Evolutionary conservation across 495 filamentous ascomycete species (phyloP).

Genomic region (Aspergillus heteromorphus): DNA sequence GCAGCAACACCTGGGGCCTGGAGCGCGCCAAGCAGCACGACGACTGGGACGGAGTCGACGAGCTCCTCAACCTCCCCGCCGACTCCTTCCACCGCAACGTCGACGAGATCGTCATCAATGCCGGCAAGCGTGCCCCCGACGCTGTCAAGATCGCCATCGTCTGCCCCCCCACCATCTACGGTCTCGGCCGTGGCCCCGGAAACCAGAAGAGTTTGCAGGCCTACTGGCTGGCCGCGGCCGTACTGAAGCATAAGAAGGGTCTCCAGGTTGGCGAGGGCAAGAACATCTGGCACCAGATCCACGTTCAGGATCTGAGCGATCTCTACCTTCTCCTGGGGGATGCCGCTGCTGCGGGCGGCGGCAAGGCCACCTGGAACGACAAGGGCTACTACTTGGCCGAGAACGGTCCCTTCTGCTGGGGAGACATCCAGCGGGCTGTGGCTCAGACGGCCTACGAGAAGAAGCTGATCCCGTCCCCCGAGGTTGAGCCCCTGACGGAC

Average conservation of each 20-base stretch:
- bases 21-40: slow-evolving; percentile 51
- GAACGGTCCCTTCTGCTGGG: slow-evolving; percentile 67
- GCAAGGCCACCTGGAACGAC: slow-evolving; percentile 64
- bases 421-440: slow-evolving; percentile 56
- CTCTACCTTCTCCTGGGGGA: slow-evolving; percentile 63
- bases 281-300: slow-evolving; percentile 67
- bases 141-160: slow-evolving; percentile 65
- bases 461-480: slow-evolving; percentile 55
- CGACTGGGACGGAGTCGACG: slow-evolving; percentile 52
- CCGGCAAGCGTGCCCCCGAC: slow-evolving; percentile 33
- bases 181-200: slow-evolving; percentile 61
- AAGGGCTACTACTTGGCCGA: slow-evolving; percentile 73
- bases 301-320: slow-evolving; percentile 65
- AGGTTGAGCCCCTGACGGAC: slow-evolving; percentile 36
- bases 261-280: slow-evolving; percentile 60
- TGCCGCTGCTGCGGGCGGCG: slow-evolving; percentile 53
- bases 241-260: slow-evolving; percentile 57
- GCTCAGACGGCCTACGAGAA: slow-evolving; percentile 57
- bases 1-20: slow-evolving; percentile 47
- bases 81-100: slow-evolving; percentile 55
- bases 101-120: slow-evolving; percentile 53
- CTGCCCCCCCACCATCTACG: slow-evolving; percentile 76
- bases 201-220: slow-evolving; percentile 66
- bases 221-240: slow-evolving; percentile 48
- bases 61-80: slow-evolving; percentile 52